A percentile compares a stretch with the other conserved stretches of the same genome.
phyloP scores from a whole-genome alignment of 768 basidiomycete genomes.

The Hygrophorus pudorinus region DNA sequence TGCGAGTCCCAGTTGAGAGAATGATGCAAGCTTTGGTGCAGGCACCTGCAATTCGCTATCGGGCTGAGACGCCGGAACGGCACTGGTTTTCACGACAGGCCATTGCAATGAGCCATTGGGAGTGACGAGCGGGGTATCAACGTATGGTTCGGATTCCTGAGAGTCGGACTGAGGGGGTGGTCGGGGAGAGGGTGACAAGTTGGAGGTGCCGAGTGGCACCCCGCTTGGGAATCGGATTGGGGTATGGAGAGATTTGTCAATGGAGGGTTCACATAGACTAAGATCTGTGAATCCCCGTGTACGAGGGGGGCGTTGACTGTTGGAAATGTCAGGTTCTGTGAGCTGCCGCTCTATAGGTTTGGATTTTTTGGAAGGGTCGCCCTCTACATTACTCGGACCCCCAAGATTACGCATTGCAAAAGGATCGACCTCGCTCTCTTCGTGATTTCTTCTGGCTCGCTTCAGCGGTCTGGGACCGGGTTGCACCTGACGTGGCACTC shows the following conservation, averaged over 20 bases:
- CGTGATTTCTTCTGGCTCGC: slow-evolving; percentile 23
- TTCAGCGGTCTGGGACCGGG: slow-evolving; percentile 28
- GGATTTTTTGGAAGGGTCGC: slow-evolving; percentile 12
- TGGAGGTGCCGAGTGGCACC: not conserved
- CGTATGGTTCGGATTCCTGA: slow-evolving; percentile 32
- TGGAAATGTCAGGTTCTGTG: slow-evolving; percentile 22
- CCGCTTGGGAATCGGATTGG: not conserved
- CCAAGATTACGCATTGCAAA: not conserved
- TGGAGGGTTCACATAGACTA: slow-evolving; percentile 11
- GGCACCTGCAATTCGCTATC: slow-evolving; percentile 16
- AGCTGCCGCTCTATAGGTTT: slow-evolving; percentile 21
- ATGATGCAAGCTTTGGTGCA: slow-evolving; percentile 22
- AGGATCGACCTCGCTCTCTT: slow-evolving; percentile 13
- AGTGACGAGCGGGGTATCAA: slow-evolving; percentile 44
- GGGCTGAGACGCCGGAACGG: slow-evolving; percentile 26
- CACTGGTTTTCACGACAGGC: slow-evolving; percentile 21
- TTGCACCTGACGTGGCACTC: slow-evolving; percentile 38
- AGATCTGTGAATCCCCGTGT: slow-evolving; percentile 19
- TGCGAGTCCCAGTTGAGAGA: slow-evolving; percentile 23
- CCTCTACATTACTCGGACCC: not conserved
- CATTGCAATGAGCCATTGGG: slow-evolving; percentile 46
- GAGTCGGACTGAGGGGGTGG: slow-evolving; percentile 26
- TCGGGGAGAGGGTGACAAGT: slow-evolving; percentile 13
- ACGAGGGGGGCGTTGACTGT: slow-evolving; percentile 12
- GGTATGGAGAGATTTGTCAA: not conserved